Conservation (phyloP, 140 eudicot species). For the Ambrosia hybrid region DNA sequence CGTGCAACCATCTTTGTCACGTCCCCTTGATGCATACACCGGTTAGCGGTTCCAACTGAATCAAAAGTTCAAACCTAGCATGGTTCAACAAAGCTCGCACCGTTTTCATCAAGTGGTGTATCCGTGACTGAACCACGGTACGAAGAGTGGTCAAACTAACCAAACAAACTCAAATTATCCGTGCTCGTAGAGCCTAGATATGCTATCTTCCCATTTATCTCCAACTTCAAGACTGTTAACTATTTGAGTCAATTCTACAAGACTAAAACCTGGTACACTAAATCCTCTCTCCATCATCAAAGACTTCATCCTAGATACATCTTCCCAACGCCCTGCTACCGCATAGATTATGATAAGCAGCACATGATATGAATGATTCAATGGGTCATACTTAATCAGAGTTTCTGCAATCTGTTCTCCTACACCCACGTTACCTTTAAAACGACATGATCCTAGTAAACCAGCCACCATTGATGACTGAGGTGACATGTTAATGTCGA, state of each 20-base stretch:
- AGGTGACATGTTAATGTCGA: slow-evolving; percentile 33
- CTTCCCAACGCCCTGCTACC: slow-evolving; percentile 76
- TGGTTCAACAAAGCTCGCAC: slow-evolving; percentile 2
- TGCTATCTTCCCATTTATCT: slow-evolving; percentile 28
- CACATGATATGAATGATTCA: slow-evolving; percentile 46
- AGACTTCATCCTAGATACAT: slow-evolving; percentile 59
- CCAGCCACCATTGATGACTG: slow-evolving; percentile 64
- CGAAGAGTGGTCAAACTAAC: slow-evolving; percentile 1
- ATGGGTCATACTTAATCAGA: slow-evolving; percentile 61
- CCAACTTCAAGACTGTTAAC: slow-evolving; percentile 52
- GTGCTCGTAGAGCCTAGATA: slow-evolving; percentile 20
- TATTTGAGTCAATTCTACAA: slow-evolving; percentile 60
- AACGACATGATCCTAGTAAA: slow-evolving; percentile 65
- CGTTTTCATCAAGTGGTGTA: neutral
- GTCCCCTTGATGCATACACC: slow-evolving; percentile 18
- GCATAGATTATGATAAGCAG: slow-evolving; percentile 69
- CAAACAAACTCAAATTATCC: slow-evolving; percentile 18
- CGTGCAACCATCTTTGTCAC: neutral
- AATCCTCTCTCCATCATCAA: slow-evolving; percentile 59
- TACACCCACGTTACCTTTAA: slow-evolving; percentile 42
- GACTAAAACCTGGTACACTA: slow-evolving; percentile 53
- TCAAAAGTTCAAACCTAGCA: slow-evolving; percentile 15
- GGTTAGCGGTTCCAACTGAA: neutral
- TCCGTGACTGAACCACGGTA: slow-evolving; percentile 13
- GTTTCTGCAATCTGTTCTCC: slow-evolving; percentile 73